Percentiles rank a stretch among this genome's conserved stretches.
Conservation (phyloP, 345 rosid genomes). For the Rhodamnia argentea region DNA sequence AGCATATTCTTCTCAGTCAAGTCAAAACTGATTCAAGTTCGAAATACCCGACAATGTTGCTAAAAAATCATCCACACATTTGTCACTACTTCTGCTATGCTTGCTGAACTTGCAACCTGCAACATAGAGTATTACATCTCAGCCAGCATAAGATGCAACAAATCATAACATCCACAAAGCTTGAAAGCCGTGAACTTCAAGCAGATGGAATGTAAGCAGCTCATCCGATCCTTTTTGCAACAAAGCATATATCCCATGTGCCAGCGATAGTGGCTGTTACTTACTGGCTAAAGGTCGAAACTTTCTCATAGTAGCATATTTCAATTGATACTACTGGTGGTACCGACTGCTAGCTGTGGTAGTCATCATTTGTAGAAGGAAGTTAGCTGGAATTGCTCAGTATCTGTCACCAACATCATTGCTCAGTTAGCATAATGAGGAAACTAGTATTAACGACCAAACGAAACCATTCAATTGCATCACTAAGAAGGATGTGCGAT, state of each 20-base stretch:
- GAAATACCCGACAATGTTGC: slow-evolving; percentile 84
- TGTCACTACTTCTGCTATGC: slow-evolving; percentile 83
- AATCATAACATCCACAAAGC: background rate
- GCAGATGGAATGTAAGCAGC: background rate
- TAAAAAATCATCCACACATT: slow-evolving; percentile 87
- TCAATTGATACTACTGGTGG: background rate
- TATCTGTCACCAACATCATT: background rate
- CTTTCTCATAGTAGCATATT: background rate
- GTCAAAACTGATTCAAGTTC: background rate
- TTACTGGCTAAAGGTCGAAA: background rate
- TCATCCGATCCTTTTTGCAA: background rate
- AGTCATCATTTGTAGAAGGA: background rate
- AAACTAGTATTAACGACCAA: background rate
- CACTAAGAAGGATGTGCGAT: background rate
- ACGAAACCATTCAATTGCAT: background rate
- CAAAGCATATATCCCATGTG: background rate
- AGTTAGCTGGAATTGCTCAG: background rate
- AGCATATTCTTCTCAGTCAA: background rate
- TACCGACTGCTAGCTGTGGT: background rate
- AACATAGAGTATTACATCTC: background rate
- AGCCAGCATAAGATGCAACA: background rate
- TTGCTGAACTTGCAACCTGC: slow-evolving; percentile 87
- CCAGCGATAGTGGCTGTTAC: background rate
- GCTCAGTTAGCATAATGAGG: background rate
- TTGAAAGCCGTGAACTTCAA: background rate